phyloP scores from a whole-genome alignment of 129 eudicot genomes.

The Tanacetum coccineum region DNA sequence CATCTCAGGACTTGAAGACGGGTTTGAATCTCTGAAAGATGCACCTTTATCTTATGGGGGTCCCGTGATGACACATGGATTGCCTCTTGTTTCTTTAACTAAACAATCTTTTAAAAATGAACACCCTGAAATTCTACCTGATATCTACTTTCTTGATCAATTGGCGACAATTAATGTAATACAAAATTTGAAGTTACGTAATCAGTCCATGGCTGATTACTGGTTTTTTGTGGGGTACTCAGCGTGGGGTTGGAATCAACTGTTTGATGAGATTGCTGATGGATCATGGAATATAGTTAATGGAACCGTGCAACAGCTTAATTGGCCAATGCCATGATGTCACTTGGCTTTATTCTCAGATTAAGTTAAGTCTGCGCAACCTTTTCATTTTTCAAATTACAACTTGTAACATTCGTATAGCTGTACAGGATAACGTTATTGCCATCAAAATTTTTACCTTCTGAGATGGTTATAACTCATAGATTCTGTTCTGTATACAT shows the following conservation, averaged over 20 bases:
- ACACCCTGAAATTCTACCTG: slow-evolving; percentile 47
- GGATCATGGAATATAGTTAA: slow-evolving; percentile 68
- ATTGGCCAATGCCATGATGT: slow-evolving; percentile 56
- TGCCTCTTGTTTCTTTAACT: slow-evolving; percentile 76
- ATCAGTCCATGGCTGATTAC: slow-evolving; percentile 45
- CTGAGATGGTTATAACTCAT: slow-evolving; percentile 21
- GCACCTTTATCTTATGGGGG: slow-evolving; percentile 85
- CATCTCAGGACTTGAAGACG: slow-evolving; percentile 46
- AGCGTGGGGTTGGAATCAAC: slow-evolving; percentile 82
- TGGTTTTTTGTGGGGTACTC: slow-evolving; percentile 91
- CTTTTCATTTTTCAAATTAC: slow-evolving; percentile 17
- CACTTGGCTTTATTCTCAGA: slow-evolving; percentile 16
- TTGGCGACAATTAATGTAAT: slow-evolving; percentile 42
- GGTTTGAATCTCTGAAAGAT: slow-evolving; percentile 44
- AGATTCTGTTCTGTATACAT: slow-evolving; percentile 18
- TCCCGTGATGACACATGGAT: slow-evolving; percentile 54
- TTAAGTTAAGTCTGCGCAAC: slow-evolving; percentile 27
- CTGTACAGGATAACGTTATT: slow-evolving; percentile 30
- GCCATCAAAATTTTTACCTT: slow-evolving; percentile 15
- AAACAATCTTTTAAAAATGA: slow-evolving; percentile 31
- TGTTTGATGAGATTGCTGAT: slow-evolving; percentile 66
- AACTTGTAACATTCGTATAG: slow-evolving; percentile 23
- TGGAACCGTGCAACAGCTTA: slow-evolving; percentile 33
- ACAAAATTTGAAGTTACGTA: slow-evolving; percentile 49
- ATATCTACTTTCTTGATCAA: slow-evolving; percentile 67